Evolutionary conservation across 352 stramenopile species (phyloP), one percentile per base, ranked within the genome.

Genomic region (Pythium oligandrum): DNA sequence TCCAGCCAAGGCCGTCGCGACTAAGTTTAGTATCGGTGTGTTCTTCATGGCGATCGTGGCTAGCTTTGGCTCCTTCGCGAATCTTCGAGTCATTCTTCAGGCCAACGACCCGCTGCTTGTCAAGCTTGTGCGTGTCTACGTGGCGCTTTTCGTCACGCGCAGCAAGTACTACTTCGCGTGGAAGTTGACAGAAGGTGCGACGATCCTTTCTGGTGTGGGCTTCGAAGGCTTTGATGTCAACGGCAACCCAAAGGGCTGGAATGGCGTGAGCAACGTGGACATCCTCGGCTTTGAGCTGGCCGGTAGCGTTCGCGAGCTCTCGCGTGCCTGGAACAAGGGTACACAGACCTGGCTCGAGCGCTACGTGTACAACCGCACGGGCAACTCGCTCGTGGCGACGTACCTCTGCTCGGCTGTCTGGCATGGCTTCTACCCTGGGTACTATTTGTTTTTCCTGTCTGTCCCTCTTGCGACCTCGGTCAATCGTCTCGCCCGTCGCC

Each of bases 111-210:
- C 50, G 30, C 39, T 56, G 7, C 4, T 26, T 4, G 31, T 32
- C 30, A 56, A 39, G 17, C 48, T 6, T 30, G 50, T 9, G 17
- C 39, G 50, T 31, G 17, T 56, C 40, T 26, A 36, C 39, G 37
- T 57, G n/a, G 84, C 94, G 54, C 71, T 92, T 26, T 98, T 91
- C 73, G 65, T 98, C 44, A 84, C 79, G 44, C 75, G 98, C 48
- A 66, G 87, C 61, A 98, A 98, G 77, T 98, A 98, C 73, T 98
- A 98, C 75, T 93, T 95, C 57, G 94, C 90, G 12, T 98, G 95
- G 96, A 98, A 98, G 66, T 68, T 87, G 31, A 74, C 83, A 6
- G 83, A 95, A 48, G 85, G 86, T 2, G 73, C 88, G 4, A 88
- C 78, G 3, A 75, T 96, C 12, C 63, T 96, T n/a, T 81, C 64